Evolutionary conservation across 306 rosid genomes (phyloP), one percentile per base, ranked within the genome.

Genomic region (Castanea sativa): DNA sequence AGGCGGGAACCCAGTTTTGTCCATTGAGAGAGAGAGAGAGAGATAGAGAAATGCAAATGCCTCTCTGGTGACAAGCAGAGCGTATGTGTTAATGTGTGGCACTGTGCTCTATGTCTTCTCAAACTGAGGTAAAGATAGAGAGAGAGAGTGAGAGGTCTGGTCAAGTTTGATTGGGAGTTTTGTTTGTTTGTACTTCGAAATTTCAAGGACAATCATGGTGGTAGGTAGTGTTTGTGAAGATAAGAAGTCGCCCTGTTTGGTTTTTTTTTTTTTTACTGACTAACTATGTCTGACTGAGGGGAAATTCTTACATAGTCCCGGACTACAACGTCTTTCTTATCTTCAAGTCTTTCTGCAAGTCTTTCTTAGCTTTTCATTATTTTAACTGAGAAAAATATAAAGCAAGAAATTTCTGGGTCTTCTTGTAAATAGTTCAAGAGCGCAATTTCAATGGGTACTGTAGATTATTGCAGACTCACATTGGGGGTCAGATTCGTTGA

Each of bases 1-100:
- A 87, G 95, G 99, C 97, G 97, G 97, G 98, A 94, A 90, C 91
- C 87, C 89, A 81, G 86, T 80, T 89, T 84, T 87, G 90, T 88
- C 91, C 71, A 4, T 86, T 49, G 80, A 83, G 89, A 84, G 75
- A 84, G 81, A 84, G 76, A 41, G 16, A 45, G 15, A 27, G 10
- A 52, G 25, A 52, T 65, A 71, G 53, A 43, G 51, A 43, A 53
- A 23, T 23, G 23, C 23, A 65, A 64, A 41, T 25, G 1, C 8
- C 45, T 49, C 53, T 12, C 53, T 49, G 53, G 1, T 49, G 16
- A 81, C 20, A n/a, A 32, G 57, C 52, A 8, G 35, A 19, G 32
- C 10, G n/a, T 61, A 1, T 49, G 53, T 2, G 45, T 41, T 12
- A 8, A 11, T 41, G 3, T 8, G 11, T 41, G 1, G 11, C 45